These are phyloP conservation scores for Phytophthora foliorum DNA, from an alignment of 352 stramenopile genomes.

Conservation along the genomic window DNA sequence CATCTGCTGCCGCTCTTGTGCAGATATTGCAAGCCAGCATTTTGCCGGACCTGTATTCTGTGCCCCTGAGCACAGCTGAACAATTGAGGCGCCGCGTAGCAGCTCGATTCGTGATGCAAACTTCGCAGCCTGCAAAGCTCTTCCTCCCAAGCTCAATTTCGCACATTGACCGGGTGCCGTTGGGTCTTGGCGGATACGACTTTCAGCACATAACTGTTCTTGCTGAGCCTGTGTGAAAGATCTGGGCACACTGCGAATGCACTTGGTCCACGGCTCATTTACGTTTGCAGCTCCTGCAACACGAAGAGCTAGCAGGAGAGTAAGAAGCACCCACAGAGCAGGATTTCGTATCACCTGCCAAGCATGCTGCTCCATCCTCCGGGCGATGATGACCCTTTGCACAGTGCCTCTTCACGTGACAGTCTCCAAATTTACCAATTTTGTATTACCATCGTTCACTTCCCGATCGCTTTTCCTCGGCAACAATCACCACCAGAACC, in stretches of 20 bases:
- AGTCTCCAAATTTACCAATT: conserved; percentile 29
- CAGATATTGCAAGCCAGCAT: conserved; percentile 55
- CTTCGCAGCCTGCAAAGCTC: conserved; percentile 30
- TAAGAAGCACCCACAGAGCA: conserved; percentile 16
- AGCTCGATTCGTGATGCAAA: conserved; percentile 34
- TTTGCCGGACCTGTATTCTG: conserved; percentile 38
- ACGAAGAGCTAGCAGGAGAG: conserved; percentile 12
- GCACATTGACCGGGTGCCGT: conserved; percentile 38
- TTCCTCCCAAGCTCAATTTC: conserved; percentile 38
- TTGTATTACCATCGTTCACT: conserved; percentile 8
- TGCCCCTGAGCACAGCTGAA: conserved; percentile 35
- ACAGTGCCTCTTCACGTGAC: conserved; percentile 17
- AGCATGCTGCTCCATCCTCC: conserved; percentile 15
- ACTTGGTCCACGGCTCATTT: conserved; percentile 25
- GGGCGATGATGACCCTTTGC: background rate
- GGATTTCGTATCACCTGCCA: conserved; percentile 6
- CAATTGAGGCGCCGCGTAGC: conserved; percentile 33
- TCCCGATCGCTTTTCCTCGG: background rate
- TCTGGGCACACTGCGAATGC: conserved; percentile 38
- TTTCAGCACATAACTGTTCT: conserved; percentile 36
- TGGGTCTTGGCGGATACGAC: conserved; percentile 12
- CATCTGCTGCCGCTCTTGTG: conserved; percentile 41
- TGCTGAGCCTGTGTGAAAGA: conserved; percentile 40
- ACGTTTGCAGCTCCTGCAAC: conserved; percentile 3
- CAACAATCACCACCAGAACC: conserved; percentile 21